phyloP scores from a whole-genome alignment of 164 flowering plant genomes.

The Akebia trifoliata region DNA sequence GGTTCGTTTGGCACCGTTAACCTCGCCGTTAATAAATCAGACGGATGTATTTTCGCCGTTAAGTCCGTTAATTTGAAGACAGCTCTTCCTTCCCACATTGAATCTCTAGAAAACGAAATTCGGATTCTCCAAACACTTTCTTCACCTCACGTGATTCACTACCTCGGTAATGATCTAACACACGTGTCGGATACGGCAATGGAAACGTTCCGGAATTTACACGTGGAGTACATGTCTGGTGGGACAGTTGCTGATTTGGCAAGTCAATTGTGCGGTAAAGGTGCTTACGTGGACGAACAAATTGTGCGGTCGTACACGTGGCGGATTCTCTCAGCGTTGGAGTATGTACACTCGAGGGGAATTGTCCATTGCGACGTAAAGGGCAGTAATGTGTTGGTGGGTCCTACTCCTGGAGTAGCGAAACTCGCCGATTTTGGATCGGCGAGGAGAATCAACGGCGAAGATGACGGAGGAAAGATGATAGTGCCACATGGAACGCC shows the following conservation, averaged over 20 bases:
- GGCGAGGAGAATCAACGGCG: slow-evolving; percentile 22
- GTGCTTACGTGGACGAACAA: slow-evolving; percentile 29
- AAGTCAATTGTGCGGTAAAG: neutral
- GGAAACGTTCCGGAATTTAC: slow-evolving; percentile 46
- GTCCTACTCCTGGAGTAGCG: slow-evolving; percentile 24
- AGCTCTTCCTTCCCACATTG: slow-evolving; percentile 17
- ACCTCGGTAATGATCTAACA: slow-evolving; percentile 51
- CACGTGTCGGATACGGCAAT: slow-evolving; percentile 8
- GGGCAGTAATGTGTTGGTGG: slow-evolving; percentile 55
- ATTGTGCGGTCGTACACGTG: slow-evolving; percentile 32
- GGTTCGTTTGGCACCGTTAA: slow-evolving; percentile 62
- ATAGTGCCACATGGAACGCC: slow-evolving; percentile 60
- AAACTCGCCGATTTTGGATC: slow-evolving; percentile 86
- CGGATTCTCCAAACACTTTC: slow-evolving; percentile 39
- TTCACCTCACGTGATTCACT: slow-evolving; percentile 49
- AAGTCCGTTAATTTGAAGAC: slow-evolving; percentile 43
- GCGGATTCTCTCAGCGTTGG: slow-evolving; percentile 47
- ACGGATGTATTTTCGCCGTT: slow-evolving; percentile 54
- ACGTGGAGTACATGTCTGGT: slow-evolving; percentile 59
- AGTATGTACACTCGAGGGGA: slow-evolving; percentile 41
- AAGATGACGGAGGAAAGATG: neutral
- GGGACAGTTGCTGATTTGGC: slow-evolving; percentile 52
- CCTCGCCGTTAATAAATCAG: slow-evolving; percentile 25
- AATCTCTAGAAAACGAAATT: slow-evolving; percentile 60
- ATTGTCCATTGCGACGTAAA: slow-evolving; percentile 81